A percentile compares a stretch with the other conserved stretches of the same genome.
Evolutionary conservation across 345 rosid species (phyloP).

Genomic region (Citrus inodora): DNA sequence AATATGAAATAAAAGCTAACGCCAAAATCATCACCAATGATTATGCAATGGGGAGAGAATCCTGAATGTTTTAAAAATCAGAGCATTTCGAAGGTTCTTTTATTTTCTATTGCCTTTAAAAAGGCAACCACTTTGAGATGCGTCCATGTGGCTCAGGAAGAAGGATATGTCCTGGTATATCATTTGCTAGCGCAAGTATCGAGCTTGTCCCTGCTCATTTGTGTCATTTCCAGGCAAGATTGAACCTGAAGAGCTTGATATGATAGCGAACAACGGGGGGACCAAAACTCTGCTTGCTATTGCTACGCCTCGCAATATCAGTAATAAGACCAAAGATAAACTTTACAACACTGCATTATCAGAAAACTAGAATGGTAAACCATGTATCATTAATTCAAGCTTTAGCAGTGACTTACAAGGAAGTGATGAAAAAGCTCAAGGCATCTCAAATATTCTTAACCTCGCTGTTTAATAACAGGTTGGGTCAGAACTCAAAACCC

Average conservation of each 20-base stretch:
- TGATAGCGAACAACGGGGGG: neutral
- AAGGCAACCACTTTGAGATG: constrained; percentile 8
- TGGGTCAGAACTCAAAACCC: neutral
- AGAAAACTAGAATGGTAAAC: neutral
- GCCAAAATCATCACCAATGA: constrained; percentile 17
- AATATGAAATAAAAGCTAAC: constrained; percentile 7
- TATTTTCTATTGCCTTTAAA: constrained; percentile 1
- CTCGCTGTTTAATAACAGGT: neutral
- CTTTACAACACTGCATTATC: neutral
- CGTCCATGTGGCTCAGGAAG: constrained; percentile 14
- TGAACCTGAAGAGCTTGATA: constrained; percentile 10
- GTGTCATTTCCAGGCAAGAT: constrained; percentile 9
- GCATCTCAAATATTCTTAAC: neutral
- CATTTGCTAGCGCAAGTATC: constrained; percentile 3
- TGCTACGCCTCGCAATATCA: neutral
- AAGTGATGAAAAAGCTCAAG: neutral
- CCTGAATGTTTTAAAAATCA: neutral
- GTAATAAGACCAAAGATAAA: neutral
- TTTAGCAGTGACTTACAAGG: neutral
- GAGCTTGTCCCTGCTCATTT: neutral
- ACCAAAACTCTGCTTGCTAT: neutral
- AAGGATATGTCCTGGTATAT: constrained; percentile 12
- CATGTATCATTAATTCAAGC: neutral
- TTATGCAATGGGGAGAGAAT: constrained; percentile 25
- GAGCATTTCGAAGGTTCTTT: constrained; percentile 5